Percentiles rank a stretch among this genome's conserved stretches.
Conservation (phyloP, 2,329 filamentous ascomycete genomes). For the Fusarium domesticum region DNA sequence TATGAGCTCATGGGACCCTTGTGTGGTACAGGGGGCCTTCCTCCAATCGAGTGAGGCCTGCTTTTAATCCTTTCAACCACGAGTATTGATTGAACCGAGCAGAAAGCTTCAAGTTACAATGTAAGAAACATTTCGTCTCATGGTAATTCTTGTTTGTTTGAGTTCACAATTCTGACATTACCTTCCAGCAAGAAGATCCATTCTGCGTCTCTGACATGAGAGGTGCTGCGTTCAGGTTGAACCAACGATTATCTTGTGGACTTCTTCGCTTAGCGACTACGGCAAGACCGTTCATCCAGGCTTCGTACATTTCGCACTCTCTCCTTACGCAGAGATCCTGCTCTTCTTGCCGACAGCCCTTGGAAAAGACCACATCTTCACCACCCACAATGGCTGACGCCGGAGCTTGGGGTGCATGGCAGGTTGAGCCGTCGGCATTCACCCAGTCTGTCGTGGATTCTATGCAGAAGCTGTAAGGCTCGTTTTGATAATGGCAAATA, state of each 20-base stretch:
- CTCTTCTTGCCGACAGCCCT: slow-evolving; percentile 18
- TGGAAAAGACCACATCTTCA: background rate
- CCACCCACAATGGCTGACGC: slow-evolving; percentile 26
- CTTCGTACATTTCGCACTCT: background rate
- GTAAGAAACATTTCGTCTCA: no score
- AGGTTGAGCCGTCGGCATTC: slow-evolving; percentile 40
- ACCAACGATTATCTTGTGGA: slow-evolving; percentile 8
- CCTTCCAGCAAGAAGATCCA: no score
- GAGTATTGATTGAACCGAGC: no score
- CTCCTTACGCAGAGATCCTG: slow-evolving; percentile 6
- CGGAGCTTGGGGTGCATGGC: slow-evolving; percentile 40
- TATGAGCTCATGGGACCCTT: slow-evolving; percentile 36
- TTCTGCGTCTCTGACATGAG: slow-evolving; percentile 14
- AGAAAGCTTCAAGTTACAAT: no score
- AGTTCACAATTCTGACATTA: no score
- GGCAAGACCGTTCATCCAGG: background rate
- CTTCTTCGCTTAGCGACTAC: background rate
- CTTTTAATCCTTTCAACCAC: background rate
- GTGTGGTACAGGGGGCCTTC: slow-evolving; percentile 2
- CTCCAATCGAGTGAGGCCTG: background rate
- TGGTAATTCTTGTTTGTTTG: no score
- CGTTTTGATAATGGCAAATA: background rate
- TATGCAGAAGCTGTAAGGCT: slow-evolving; percentile 69
- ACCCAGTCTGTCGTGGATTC: slow-evolving; percentile 66
- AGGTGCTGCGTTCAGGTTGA: slow-evolving; percentile 9